Base-by-base conservation (phyloP, 345 rosid genomes). In the Murraya koenigii region DNA sequence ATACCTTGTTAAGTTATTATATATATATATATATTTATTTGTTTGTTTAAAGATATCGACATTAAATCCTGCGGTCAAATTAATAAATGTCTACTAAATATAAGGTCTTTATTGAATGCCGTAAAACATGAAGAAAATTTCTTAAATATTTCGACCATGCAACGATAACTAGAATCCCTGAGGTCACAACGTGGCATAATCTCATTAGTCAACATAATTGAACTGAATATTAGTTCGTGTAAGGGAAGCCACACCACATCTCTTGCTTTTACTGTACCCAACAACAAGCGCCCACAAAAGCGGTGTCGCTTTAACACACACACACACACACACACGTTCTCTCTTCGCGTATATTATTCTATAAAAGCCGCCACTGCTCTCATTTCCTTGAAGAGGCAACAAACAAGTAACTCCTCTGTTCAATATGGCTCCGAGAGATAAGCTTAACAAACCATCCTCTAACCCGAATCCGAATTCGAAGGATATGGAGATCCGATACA, bases 401-500 rank as follows among this genome's bases (percentile, higher is more conserved):
- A 47, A 52, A 17, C 20, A 52, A 52, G 5, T 52, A 17, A 36
- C 41, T 44, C 17, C 55, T 52, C 36, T 23, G 14, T 35, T 41
- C 14, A 49, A 28, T 22, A 90, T 90, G 92, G 87, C 94, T 84
- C 92, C 91, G 0, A 81, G 75, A 23, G 85, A 80, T 22, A 89
- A 82, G 80, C 66, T 87, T 49, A 65, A 8, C 61, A 41, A 28
- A 58, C 2, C 62, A 32, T 76, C 84, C 47, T 70, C 55, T 32
- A 25, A 72, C 79, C 76, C 74, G 54, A 78, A 63, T 64, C 79
- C 30, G 26, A 70, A 54, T 23, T 30, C 59, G 3, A 74, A 75
- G 65, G 52, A 67, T 59, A 85, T 78, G 76, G 98, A 93, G 89
- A 84, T 89, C 83, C 92, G 97, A 32, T 95, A 79, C 80, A 85